These are phyloP conservation scores for Ceratobasidium papillatum DNA, from an alignment of 1,284 basidiomycete species.

Conservation along the genomic window DNA sequence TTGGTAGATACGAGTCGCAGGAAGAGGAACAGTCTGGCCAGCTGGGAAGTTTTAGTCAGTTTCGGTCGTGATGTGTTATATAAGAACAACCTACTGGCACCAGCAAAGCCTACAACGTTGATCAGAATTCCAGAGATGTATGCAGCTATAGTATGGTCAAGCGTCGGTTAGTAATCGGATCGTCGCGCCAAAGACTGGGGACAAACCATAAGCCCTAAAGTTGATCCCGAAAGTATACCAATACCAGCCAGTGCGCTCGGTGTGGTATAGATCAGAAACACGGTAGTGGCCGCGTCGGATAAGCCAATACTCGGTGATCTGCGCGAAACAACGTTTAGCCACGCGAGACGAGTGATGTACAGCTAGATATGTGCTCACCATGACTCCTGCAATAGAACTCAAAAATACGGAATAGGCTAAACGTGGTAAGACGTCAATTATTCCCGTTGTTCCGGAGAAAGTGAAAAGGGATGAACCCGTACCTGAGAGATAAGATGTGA, in stretches of 20 bases:
- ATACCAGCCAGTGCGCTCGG: slow-evolving; percentile 70
- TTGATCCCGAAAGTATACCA: slow-evolving; percentile 81
- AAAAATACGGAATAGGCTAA: slow-evolving; percentile 81
- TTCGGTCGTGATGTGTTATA: background rate
- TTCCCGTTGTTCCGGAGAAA: background rate
- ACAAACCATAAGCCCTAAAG: slow-evolving; percentile 61
- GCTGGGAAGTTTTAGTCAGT: slow-evolving; percentile 52
- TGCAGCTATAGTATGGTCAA: slow-evolving; percentile 52
- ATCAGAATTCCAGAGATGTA: slow-evolving; percentile 82
- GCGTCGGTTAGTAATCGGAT: slow-evolving; percentile 43
- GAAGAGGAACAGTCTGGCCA: slow-evolving; percentile 66
- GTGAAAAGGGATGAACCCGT: background rate
- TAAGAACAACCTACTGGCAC: slow-evolving; percentile 53
- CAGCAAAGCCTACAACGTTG: slow-evolving; percentile 79
- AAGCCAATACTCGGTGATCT: slow-evolving; percentile 83
- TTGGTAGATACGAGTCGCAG: slow-evolving; percentile 74
- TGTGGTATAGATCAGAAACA: slow-evolving; percentile 74
- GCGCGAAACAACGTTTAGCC: slow-evolving; percentile 8
- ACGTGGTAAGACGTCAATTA: slow-evolving; percentile 6
- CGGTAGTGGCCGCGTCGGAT: slow-evolving; percentile 77
- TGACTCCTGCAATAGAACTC: slow-evolving; percentile 83
- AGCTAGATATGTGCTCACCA: slow-evolving; percentile 57
- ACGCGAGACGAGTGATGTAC: background rate
- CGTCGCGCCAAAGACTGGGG: slow-evolving; percentile 41
- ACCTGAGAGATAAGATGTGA: slow-evolving; percentile 79